Evolutionary conservation across 116 monocot species (phyloP).

Genomic region (Papilionanthe hybrid): DNA sequence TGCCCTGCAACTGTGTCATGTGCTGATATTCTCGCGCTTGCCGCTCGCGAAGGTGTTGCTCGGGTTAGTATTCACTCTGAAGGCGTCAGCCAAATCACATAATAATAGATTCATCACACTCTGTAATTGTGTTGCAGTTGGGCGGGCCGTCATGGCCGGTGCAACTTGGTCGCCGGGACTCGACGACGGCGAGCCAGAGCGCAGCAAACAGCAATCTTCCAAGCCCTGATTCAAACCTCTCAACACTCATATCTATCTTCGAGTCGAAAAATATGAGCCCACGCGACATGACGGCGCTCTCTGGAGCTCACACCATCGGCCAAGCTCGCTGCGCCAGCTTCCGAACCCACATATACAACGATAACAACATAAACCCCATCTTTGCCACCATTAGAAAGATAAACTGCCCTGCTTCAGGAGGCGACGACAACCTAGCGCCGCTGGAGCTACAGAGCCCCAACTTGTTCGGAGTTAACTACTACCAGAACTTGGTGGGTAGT

Average conservation of each 20-base stretch:
- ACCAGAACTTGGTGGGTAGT: constrained; percentile 21
- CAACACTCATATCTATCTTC: constrained; percentile 16
- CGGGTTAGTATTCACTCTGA: neutral
- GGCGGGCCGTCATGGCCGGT: constrained; percentile 22
- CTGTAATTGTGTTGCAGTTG: neutral
- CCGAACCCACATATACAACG: constrained; percentile 38
- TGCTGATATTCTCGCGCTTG: constrained; percentile 18
- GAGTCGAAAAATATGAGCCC: constrained; percentile 19
- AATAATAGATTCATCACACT: too few species aligned
- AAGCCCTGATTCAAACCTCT: constrained; percentile 22
- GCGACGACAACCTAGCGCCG: constrained; percentile 35
- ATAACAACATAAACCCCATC: constrained; percentile 26
- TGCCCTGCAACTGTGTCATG: constrained; percentile 15
- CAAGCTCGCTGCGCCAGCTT: constrained; percentile 30
- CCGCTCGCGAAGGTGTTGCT: constrained; percentile 11
- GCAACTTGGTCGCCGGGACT: constrained; percentile 14
- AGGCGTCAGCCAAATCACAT: too few species aligned
- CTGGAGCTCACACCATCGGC: constrained; percentile 47
- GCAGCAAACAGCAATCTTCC: constrained; percentile 26
- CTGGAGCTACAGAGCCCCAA: constrained; percentile 25
- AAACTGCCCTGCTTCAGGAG: constrained; percentile 19
- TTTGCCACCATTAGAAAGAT: constrained; percentile 19
- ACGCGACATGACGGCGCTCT: constrained; percentile 30
- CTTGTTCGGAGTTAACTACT: constrained; percentile 34
- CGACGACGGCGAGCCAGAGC: constrained; percentile 15